These are phyloP conservation scores for Penicillium tannophilum DNA, from an alignment of 495 filamentous ascomycete species.

Conservation along the genomic window DNA sequence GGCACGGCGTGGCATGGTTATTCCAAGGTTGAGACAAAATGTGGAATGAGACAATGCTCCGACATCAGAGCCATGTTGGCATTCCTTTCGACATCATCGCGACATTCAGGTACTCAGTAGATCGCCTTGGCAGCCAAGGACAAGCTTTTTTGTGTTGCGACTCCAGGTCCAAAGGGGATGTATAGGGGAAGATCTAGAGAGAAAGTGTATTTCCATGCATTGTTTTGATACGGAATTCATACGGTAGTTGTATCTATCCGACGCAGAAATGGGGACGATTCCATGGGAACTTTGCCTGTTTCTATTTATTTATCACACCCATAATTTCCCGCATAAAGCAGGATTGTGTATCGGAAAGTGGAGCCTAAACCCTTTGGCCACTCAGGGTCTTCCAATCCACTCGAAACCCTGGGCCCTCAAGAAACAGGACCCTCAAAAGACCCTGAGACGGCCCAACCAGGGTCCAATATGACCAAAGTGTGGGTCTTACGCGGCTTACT, in stretches of 20 bases:
- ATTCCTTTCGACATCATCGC: conserved; percentile 11
- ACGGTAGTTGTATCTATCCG: neutral
- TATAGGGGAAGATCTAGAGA: conserved; percentile 9
- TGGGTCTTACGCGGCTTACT: conserved; percentile 7
- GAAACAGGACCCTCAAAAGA: conserved; percentile 1
- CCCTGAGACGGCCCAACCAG: conserved; percentile 4
- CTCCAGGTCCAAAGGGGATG: neutral
- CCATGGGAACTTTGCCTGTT: neutral
- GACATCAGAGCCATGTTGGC: neutral
- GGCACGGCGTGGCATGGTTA: neutral
- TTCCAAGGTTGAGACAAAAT: conserved; percentile 4
- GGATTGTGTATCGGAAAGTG: conserved; percentile 1
- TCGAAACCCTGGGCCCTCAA: neutral
- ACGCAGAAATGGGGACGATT: neutral
- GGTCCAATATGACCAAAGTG: neutral
- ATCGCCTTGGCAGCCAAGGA: conserved; percentile 11
- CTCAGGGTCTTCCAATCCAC: conserved; percentile 1
- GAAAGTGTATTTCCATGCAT: neutral
- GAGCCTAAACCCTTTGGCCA: conserved; percentile 3
- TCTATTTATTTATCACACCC: neutral
- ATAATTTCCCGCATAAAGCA: neutral
- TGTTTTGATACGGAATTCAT: neutral
- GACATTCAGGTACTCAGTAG: neutral
- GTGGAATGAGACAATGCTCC: neutral
- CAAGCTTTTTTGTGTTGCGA: conserved; percentile 11